A percentile compares a stretch with the other conserved stretches of the same genome.
Evolutionary conservation across 768 basidiomycete species (phyloP).

Genomic region (Agaricus subrufescens): DNA sequence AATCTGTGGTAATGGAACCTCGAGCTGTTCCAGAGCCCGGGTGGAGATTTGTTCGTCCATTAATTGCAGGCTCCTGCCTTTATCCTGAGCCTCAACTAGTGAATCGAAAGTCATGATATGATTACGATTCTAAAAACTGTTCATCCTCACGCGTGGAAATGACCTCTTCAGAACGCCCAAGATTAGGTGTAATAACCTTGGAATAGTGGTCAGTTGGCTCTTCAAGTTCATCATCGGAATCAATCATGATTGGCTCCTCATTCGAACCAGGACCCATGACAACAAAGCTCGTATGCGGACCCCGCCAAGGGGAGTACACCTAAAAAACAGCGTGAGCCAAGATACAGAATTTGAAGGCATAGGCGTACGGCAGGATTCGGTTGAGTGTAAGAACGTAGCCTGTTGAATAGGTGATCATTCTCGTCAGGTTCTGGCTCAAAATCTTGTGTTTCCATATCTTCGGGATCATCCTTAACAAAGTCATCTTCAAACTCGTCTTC

Average conservation of each 20-base stretch:
- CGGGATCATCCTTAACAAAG: background rate
- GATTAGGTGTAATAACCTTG: too few relatives aligned
- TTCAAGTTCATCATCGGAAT: constrained; percentile 8
- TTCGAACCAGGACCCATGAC: background rate
- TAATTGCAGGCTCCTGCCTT: too few relatives aligned
- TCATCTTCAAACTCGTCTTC: background rate
- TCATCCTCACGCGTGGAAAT: too few relatives aligned
- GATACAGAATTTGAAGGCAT: too few relatives aligned
- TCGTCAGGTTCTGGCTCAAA: background rate
- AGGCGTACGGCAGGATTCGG: background rate
- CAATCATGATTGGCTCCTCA: constrained; percentile 5
- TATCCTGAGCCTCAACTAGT: too few relatives aligned
- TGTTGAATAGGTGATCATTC: constrained; percentile 4
- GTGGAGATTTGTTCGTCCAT: too few relatives aligned
- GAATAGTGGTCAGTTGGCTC: too few relatives aligned
- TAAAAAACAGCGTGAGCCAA: background rate
- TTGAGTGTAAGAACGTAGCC: background rate
- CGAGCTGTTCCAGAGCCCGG: too few relatives aligned
- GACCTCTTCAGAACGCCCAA: too few relatives aligned
- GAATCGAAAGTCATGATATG: too few relatives aligned
- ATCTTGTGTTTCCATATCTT: background rate
- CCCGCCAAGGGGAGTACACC: background rate
- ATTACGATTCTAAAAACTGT: too few relatives aligned
- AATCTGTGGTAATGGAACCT: too few relatives aligned
- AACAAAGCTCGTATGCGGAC: background rate